These are phyloP conservation scores for Moesziomyces sp. DNA, from an alignment of 1,284 basidiomycete genomes.

Conservation along the genomic window DNA sequence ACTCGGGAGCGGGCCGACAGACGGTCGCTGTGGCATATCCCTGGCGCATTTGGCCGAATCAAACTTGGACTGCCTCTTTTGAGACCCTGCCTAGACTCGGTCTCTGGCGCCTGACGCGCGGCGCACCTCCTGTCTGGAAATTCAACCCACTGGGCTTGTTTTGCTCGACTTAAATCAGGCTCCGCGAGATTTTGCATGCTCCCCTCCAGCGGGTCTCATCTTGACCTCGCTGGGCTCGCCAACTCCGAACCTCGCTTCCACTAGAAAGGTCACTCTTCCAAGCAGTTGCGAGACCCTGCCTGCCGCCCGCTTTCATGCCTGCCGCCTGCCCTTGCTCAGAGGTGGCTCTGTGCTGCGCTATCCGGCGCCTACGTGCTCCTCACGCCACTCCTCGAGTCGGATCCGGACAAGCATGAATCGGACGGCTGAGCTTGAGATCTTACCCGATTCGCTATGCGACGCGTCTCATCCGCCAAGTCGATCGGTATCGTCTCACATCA, in stretches of 20 bases:
- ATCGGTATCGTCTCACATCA: too few relatives aligned
- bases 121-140: too few relatives aligned
- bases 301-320: background rate
- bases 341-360: background rate
- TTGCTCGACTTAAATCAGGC: too few relatives aligned
- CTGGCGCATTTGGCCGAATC: too few relatives aligned
- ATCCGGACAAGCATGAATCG: background rate
- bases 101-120: background rate
- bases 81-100: background rate
- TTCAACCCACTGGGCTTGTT: too few relatives aligned
- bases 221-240: background rate
- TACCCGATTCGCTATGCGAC: too few relatives aligned
- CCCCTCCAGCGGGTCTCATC: background rate
- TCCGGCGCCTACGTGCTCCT: background rate
- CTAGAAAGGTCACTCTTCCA: background rate
- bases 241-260: conserved; percentile 20
- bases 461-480: too few relatives aligned
- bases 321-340: too few relatives aligned
- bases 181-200: too few relatives aligned
- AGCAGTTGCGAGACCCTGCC: conserved; percentile 6
- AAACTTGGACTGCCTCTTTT: background rate
- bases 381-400: background rate
- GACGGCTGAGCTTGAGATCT: too few relatives aligned
- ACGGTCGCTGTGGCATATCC: too few relatives aligned
- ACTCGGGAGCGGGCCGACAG: too few relatives aligned